Evolutionary conservation across 192 early-diverging fungal genomes (phyloP), one percentile per base, ranked within the genome.

Genomic region (Podila clonocystis): DNA sequence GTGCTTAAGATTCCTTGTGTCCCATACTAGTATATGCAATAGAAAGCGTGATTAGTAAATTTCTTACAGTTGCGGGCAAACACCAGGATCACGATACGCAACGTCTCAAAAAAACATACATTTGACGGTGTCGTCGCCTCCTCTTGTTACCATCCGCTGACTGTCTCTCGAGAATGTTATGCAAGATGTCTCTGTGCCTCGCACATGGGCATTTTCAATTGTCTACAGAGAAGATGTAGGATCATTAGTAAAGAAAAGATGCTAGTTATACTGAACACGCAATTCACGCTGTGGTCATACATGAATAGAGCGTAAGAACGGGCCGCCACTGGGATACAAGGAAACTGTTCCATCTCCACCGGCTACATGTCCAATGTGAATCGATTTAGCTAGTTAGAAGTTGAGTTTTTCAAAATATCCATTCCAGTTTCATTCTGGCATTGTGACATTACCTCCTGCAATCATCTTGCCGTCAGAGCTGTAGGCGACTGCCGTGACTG

Each of bases 91-190:
- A 9, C 52, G 2, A 55, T 24, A 24, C 15, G 2, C 2, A 22
- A n/a, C 12, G 55, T 1, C 8, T 5, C 9, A n/a, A 22, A 6
- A 19, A 7, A 6, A 64, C 78, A 61, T 75, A 89, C 89, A 72
- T 86, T 97, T 97, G 29, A 99, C 91, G 7, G 93, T 93, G 65
- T 94, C 94, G 77, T 96, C 95, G 45, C 91, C 91, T 60, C 93
- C 91, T 30, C 97, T 87, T 3, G 94, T 93, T 4, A 94, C 87
- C 50, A 99, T 65, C 9, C 86, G 82, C 19, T 71, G 76, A n/a
- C 87, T 88, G 63, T 93, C 87, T 30, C 87, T 73, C 5, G 95
- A 92, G 67, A 95, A 94, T 24, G 83, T 72, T 19, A 96, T 84
- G 15, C 88, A 91, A 5, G 93, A 91, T 0, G 91, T 94, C 22